Evolutionary conservation across 257 asterid genomes (phyloP).

Genomic region (Solanum sejunctum): DNA sequence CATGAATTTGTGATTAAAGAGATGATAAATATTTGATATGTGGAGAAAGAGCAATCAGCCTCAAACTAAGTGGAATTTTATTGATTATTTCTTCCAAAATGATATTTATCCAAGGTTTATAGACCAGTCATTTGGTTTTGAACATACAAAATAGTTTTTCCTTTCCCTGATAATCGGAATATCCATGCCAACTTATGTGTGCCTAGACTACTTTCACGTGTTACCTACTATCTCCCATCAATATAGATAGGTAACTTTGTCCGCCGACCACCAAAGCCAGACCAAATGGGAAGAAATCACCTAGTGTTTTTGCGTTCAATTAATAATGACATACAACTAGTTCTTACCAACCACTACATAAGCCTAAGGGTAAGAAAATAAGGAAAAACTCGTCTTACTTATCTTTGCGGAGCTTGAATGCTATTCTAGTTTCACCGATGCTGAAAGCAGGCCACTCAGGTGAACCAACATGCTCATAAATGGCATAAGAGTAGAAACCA

Average conservation of each 20-base stretch:
- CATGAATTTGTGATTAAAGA: background rate
- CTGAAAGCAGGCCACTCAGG: conserved; percentile 70
- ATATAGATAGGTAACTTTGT: background rate
- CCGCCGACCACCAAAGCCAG: background rate
- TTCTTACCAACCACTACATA: background rate
- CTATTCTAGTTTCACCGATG: conserved; percentile 65
- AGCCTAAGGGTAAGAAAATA: background rate
- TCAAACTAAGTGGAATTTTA: background rate
- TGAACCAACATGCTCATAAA: conserved; percentile 61
- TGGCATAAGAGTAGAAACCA: conserved; percentile 69
- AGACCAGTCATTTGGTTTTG: background rate
- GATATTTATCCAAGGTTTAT: background rate
- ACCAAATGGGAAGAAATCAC: background rate
- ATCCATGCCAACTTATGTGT: background rate
- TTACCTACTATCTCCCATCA: background rate
- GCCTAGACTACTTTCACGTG: background rate
- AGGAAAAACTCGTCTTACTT: conserved; percentile 21
- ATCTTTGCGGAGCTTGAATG: conserved; percentile 68
- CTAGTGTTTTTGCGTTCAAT: background rate
- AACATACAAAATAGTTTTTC: background rate
- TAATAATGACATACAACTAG: background rate
- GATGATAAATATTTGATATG: background rate
- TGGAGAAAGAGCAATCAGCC: background rate
- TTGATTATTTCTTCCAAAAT: background rate
- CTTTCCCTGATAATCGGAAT: background rate